Evolutionary conservation across 306 rosid genomes (phyloP), one percentile per base, ranked within the genome.

Genomic region (Crotalaria pallida): DNA sequence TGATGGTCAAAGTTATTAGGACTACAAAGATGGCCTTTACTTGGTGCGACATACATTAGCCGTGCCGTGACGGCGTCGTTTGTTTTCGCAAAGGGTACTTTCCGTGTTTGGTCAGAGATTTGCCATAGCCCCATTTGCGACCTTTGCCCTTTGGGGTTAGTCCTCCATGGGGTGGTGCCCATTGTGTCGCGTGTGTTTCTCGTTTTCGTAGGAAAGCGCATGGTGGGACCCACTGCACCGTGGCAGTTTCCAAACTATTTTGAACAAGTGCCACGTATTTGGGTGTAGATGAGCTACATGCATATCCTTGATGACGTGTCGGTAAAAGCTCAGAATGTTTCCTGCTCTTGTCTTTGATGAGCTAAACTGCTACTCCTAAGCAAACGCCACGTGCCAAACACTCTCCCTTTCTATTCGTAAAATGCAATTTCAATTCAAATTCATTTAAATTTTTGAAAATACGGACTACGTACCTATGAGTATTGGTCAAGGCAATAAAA

Each of bases 251-350:
- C 50, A 40, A 33, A 77, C 18, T 11, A 61, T 33, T 56, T 65
- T 71, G 47, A 26, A 44, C 19, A 22, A 47, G 8, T 23, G 81
- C 80, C 92, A 87, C 88, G 87, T 80, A 82, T 69, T 74, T 1
- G 9, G 15, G 34, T 48, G 6, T 31, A 27, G 83, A 53, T 65
- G 50, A 73, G 45, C 67, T 3, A 75, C 77, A 70, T 9, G 67
- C 47, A 0, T 10, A 2, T 53, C 11, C 52, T 80, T 73, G n/a
- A n/a, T n/a, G n/a, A 74, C 84, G 84, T 69, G 84, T 75, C 77
- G 52, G 47, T 57, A 26, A 68, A 55, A 10, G 77, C 72, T n/a
- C n/a, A n/a, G n/a, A n/a, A n/a, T n/a, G 12, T 33, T 36, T 36
- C 6, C 50, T 19, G 43, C 53, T 40, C 66, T 51, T 26, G 6